Evolutionary conservation across 495 filamentous ascomycete genomes (phyloP).

Genomic region (Alectoria sarmentosa): DNA sequence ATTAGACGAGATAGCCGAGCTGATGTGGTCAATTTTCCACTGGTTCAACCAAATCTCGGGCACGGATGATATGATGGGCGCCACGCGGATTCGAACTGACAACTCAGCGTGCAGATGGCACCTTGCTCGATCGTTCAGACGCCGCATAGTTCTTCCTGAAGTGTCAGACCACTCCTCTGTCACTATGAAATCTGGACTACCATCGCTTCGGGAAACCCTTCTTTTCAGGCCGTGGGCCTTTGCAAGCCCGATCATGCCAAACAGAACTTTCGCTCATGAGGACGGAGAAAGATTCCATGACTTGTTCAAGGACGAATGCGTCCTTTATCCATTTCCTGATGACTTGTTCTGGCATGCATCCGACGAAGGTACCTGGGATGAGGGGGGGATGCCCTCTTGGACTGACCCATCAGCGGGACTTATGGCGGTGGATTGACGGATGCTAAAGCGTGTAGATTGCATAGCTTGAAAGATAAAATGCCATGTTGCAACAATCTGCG

Average conservation of each 20-base stretch:
- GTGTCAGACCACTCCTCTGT: background rate
- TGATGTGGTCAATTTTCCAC: conserved; percentile 32
- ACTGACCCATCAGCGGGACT: background rate
- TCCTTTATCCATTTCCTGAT: conserved; percentile 22
- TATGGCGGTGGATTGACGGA: background rate
- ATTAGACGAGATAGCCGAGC: conserved; percentile 30
- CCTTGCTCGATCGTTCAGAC: conserved; percentile 22
- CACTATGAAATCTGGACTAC: conserved; percentile 4
- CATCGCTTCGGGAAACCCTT: conserved; percentile 14
- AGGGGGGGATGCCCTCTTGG: conserved; percentile 13
- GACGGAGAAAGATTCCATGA: background rate
- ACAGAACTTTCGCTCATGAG: background rate
- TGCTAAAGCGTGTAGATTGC: background rate
- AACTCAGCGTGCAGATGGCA: conserved; percentile 4
- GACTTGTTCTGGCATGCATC: conserved; percentile 23
- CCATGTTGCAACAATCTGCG: background rate
- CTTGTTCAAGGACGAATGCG: conserved; percentile 12
- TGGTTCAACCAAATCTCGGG: conserved; percentile 21
- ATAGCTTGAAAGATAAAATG: background rate
- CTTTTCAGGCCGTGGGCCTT: conserved; percentile 29
- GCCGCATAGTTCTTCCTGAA: conserved; percentile 21
- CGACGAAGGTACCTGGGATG: conserved; percentile 20
- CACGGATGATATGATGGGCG: too few species aligned
- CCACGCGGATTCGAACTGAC: background rate
- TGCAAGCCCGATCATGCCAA: background rate